These are phyloP conservation scores for Arxiozyma slooffiae DNA, from an alignment of 1,139 yeast species.

Conservation along the genomic window DNA sequence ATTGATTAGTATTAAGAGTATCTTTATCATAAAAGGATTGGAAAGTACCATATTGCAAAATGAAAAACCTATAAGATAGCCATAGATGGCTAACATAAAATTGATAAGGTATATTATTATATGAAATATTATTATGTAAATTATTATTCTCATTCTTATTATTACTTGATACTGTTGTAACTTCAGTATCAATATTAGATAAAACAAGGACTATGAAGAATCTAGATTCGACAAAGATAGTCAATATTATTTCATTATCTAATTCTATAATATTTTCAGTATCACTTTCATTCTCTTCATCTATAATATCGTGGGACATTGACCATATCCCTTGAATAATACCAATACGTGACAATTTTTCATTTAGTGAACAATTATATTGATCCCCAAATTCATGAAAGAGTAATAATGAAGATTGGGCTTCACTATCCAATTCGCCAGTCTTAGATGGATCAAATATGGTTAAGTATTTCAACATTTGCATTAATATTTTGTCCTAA, in stretches of 20 bases:
- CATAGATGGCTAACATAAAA: conserved; percentile 20
- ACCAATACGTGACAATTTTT: conserved; percentile 31
- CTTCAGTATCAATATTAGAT: not conserved
- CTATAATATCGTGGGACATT: conserved; percentile 16
- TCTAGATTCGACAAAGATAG: conserved; percentile 21
- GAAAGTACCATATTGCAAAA: conserved; percentile 20
- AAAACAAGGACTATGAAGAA: conserved; percentile 17
- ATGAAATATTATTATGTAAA: not conserved
- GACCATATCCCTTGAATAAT: conserved; percentile 33
- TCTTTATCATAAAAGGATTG: not conserved
- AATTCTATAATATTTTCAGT: conserved; percentile 24
- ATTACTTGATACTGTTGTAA: not conserved
- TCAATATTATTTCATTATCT: conserved; percentile 21
- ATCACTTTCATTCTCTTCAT: conserved; percentile 13
- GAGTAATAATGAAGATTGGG: conserved; percentile 20
- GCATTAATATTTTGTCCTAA: not conserved
- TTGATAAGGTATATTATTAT: conserved; percentile 13
- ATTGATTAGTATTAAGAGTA: conserved; percentile 9
- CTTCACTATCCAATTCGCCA: conserved; percentile 18
- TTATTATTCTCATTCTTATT: not conserved
- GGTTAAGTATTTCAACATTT: conserved; percentile 21
- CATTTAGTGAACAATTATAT: conserved; percentile 20
- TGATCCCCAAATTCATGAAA: conserved; percentile 22
- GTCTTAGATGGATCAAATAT: conserved; percentile 23
- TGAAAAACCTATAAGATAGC: conserved; percentile 24